phyloP scores from a whole-genome alignment of 2,329 filamentous ascomycete species.

The Dissoconium aciculare region DNA sequence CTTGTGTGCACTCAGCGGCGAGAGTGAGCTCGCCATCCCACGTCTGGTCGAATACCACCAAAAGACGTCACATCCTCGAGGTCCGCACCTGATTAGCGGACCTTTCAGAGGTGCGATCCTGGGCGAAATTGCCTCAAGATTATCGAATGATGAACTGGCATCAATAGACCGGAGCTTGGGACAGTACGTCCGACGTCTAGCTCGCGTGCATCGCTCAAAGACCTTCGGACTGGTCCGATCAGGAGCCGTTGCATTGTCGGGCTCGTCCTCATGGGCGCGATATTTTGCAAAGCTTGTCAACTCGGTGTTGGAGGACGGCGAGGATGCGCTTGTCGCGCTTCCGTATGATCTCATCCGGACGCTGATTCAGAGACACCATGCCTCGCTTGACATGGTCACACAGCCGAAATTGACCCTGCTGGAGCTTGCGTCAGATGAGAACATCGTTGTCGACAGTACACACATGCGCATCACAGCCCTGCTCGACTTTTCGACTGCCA shows the following conservation, averaged over 20 bases:
- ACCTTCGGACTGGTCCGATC: constrained; percentile 34
- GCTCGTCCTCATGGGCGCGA: constrained; percentile 37
- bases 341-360: constrained; percentile 41
- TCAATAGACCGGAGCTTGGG: constrained; percentile 29
- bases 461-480: constrained; percentile 37
- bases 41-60: constrained; percentile 25
- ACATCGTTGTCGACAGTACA: constrained; percentile 38
- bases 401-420: constrained; percentile 38
- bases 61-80: constrained; percentile 10
- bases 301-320: constrained; percentile 39
- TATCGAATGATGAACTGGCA: constrained; percentile 24
- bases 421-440: constrained; percentile 33
- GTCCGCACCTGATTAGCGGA: constrained; percentile 17
- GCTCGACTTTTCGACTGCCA: constrained; percentile 37
- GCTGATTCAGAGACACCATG: constrained; percentile 31
- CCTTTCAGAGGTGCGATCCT: constrained; percentile 17
- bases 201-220: too few species aligned
- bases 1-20: constrained; percentile 26
- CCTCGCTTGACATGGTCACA: constrained; percentile 35
- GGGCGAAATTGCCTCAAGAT: constrained; percentile 14
- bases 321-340: constrained; percentile 43
- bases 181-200: constrained; percentile 28
- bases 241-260: too few species aligned
- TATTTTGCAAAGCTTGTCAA: constrained; percentile 40
- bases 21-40: constrained; percentile 25